Conservation (phyloP, 805 yeast species). For the Allodekkera sacchari region DNA sequence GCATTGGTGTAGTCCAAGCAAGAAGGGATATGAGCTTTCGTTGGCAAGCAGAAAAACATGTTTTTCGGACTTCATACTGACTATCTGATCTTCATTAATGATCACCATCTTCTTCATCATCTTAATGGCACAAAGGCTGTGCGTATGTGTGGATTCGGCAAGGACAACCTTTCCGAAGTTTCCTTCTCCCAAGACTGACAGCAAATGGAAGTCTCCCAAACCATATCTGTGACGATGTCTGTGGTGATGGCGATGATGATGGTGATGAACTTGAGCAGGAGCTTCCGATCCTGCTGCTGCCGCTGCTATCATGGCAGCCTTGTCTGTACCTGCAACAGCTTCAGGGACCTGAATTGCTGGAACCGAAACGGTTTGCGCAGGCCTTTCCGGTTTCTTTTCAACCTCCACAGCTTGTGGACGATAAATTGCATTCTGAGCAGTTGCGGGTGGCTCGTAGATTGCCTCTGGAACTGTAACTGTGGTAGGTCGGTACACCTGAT, state of each 20-base stretch:
- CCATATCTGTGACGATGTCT: constrained; percentile 69
- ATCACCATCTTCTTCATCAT: constrained; percentile 94
- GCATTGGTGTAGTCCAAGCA: constrained; percentile 84
- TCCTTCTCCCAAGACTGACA: constrained; percentile 96
- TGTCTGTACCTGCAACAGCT: too few species aligned
- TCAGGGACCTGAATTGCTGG: too few species aligned
- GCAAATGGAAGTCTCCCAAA: constrained; percentile 85
- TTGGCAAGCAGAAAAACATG: constrained; percentile 72
- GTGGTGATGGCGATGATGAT: constrained; percentile 24
- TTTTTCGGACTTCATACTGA: constrained; percentile 90
- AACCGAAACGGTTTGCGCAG: too few species aligned
- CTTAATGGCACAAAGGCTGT: constrained; percentile 85
- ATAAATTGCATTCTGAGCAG: too few species aligned
- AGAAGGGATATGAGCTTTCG: constrained; percentile 84
- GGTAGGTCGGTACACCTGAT: too few species aligned
- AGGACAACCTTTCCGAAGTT: constrained; percentile 98
- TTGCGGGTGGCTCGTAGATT: too few species aligned
- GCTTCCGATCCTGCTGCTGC: background rate
- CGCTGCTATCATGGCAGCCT: constrained; percentile 6
- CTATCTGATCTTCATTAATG: constrained; percentile 92
- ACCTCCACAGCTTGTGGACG: too few species aligned
- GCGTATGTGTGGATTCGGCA: constrained; percentile 83
- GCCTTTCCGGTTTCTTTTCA: too few species aligned
- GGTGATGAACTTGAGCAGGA: constrained; percentile 10
- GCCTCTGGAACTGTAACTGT: too few species aligned